Conservation (phyloP, 2,329 filamentous ascomycete species). For the Pseudogymnoascus sp. region DNA sequence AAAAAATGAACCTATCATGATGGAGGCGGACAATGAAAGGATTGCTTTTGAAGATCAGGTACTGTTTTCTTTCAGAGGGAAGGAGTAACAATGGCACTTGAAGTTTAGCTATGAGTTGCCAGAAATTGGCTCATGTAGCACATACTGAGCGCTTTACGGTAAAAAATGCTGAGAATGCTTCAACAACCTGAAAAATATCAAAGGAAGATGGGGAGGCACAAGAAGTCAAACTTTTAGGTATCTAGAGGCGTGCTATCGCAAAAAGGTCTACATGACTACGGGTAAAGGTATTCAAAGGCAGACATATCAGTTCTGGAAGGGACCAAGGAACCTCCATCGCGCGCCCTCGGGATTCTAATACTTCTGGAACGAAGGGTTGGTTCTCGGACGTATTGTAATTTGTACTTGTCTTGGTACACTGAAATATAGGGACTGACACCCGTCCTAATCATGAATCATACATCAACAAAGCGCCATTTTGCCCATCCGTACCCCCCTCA, state of each 20-base stretch:
- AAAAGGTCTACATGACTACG: neutral
- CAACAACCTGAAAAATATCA: neutral
- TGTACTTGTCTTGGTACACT: neutral
- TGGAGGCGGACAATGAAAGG: neutral
- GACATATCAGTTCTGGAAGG: neutral
- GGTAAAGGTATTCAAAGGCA: neutral
- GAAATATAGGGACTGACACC: neutral
- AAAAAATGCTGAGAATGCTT: neutral
- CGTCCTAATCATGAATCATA: neutral
- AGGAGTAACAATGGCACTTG: neutral
- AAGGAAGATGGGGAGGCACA: neutral
- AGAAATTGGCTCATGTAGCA: neutral
- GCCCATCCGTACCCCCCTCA: neutral
- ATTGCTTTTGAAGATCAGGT: neutral
- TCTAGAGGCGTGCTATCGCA: neutral
- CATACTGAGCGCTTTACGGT: neutral
- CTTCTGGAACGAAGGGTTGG: neutral
- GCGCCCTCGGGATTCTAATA: neutral
- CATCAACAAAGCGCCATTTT: neutral
- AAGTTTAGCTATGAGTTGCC: neutral
- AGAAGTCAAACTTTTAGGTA: neutral
- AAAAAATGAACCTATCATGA: neutral
- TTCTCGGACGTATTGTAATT: neutral
- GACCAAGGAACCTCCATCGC: neutral
- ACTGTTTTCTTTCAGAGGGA: neutral